Conservation (phyloP, 192 early-diverging fungal genomes). For the Rhizophagus prolifer region DNA sequence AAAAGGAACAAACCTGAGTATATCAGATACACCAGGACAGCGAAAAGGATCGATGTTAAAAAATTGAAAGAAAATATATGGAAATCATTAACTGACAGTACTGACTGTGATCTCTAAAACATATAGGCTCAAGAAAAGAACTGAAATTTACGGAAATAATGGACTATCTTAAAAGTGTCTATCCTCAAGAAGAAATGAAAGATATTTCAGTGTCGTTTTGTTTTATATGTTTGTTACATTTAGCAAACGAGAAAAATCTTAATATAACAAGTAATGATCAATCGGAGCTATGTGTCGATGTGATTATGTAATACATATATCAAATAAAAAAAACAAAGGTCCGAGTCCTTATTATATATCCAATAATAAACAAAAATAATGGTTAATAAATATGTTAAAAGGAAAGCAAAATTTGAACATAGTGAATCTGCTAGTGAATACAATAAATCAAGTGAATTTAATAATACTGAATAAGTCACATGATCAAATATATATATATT, state of each 20-base stretch:
- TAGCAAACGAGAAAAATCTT: conserved; percentile 92
- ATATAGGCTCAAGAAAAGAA: conserved; percentile 23
- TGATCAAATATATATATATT: too few relatives aligned
- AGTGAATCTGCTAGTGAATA: too few relatives aligned
- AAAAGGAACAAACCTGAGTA: conserved; percentile 68
- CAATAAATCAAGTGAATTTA: too few relatives aligned
- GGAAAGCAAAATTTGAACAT: too few relatives aligned
- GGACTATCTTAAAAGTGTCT: conserved; percentile 67
- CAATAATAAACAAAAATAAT: too few relatives aligned
- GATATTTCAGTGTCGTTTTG: conserved; percentile 97
- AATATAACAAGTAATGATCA: conserved; percentile 47
- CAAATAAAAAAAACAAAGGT: too few relatives aligned
- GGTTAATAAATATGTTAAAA: too few relatives aligned
- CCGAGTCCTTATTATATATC: too few relatives aligned
- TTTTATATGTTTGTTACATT: conserved; percentile 95
- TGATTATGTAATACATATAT: too few relatives aligned
- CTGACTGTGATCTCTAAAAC: too few relatives aligned
- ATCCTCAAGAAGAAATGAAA: conserved; percentile 72
- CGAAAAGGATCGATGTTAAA: conserved; percentile 94
- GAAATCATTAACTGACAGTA: conserved; percentile 59
- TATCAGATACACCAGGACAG: conserved; percentile 80
- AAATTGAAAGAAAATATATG: conserved; percentile 96
- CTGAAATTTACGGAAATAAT: conserved; percentile 78
- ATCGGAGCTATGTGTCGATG: conserved; percentile 18
- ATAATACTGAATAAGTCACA: too few relatives aligned